Percentiles rank a stretch among this genome's conserved stretches.
phyloP scores from a whole-genome alignment of 2,329 filamentous ascomycete genomes.

The Eutypella sp. region DNA sequence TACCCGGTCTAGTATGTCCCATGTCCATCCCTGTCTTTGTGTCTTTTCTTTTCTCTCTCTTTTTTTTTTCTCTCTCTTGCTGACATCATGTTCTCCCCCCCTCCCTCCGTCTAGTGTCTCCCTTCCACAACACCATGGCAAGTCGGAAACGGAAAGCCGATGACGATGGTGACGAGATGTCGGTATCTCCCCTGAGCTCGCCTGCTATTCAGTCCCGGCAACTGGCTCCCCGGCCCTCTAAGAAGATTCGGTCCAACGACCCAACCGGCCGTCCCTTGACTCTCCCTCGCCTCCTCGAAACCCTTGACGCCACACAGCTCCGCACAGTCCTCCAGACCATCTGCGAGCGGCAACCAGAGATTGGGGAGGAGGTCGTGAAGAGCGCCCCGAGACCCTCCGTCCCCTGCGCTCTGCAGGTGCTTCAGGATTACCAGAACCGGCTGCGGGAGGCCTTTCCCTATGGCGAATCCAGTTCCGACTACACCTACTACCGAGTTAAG shows the following conservation, averaged over 20 bases:
- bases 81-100: background rate
- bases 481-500: conserved; percentile 89
- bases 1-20: conserved; percentile 47
- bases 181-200: conserved; percentile 78
- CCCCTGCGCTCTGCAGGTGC: conserved; percentile 70
- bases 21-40: too few relatives aligned
- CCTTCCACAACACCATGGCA: conserved; percentile 50
- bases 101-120: conserved; percentile 33
- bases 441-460: conserved; percentile 81
- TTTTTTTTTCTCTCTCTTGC: background rate
- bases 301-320: conserved; percentile 79
- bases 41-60: background rate
- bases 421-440: conserved; percentile 74
- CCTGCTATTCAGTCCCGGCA: conserved; percentile 68
- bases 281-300: conserved; percentile 79
- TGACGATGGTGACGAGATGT: conserved; percentile 83
- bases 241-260: conserved; percentile 61
- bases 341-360: conserved; percentile 82
- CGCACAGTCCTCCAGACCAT: conserved; percentile 83
- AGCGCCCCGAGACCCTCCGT: conserved; percentile 86
- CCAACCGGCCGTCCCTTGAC: conserved; percentile 52
- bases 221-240: conserved; percentile 57
- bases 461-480: conserved; percentile 80
- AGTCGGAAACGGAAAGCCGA: conserved; percentile 81
- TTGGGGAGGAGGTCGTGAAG: conserved; percentile 77